A percentile compares a stretch with the other conserved stretches of the same genome.
Conservation (phyloP, 768 basidiomycete genomes). For the Boletellus ananas region DNA sequence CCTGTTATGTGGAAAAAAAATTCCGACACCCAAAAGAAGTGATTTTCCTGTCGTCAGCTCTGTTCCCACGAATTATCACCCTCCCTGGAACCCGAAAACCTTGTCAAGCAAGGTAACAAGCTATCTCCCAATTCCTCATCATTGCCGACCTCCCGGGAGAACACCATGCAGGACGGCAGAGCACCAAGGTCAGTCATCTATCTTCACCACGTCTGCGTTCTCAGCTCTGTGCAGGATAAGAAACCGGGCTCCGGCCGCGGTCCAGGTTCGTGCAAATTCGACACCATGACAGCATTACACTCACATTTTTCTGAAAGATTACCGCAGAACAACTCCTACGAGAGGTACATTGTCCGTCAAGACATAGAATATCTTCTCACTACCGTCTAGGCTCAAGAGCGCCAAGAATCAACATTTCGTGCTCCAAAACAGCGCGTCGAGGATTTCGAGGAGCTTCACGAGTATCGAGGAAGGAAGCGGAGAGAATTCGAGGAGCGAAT, state of each 20-base stretch:
- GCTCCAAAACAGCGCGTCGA: constrained; percentile 95
- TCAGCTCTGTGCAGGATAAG: constrained; percentile 61
- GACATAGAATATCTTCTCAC: constrained; percentile 1
- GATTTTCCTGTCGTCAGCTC: no score
- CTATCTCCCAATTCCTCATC: not conserved
- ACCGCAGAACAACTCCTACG: constrained; percentile 97
- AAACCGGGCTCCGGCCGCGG: constrained; percentile 92
- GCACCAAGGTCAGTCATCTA: constrained; percentile 59
- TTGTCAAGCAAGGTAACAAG: no score
- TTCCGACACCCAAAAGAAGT: no score
- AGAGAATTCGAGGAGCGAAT: constrained; percentile 94
- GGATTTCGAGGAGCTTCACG: constrained; percentile 88
- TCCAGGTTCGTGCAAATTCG: constrained; percentile 58
- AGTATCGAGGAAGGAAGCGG: constrained; percentile 88
- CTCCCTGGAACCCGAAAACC: no score
- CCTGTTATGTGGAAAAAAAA: no score
- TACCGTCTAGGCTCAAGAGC: constrained; percentile 78
- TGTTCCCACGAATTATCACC: no score
- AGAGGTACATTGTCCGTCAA: constrained; percentile 51
- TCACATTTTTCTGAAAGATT: constrained; percentile 53
- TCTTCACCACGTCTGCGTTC: not conserved
- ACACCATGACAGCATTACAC: not conserved
- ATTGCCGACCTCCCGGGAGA: not conserved
- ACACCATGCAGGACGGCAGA: constrained; percentile 71
- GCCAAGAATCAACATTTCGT: constrained; percentile 87